These are phyloP conservation scores for Acrocalymma vagum DNA, from an alignment of 2,329 filamentous ascomycete genomes.

Conservation along the genomic window DNA sequence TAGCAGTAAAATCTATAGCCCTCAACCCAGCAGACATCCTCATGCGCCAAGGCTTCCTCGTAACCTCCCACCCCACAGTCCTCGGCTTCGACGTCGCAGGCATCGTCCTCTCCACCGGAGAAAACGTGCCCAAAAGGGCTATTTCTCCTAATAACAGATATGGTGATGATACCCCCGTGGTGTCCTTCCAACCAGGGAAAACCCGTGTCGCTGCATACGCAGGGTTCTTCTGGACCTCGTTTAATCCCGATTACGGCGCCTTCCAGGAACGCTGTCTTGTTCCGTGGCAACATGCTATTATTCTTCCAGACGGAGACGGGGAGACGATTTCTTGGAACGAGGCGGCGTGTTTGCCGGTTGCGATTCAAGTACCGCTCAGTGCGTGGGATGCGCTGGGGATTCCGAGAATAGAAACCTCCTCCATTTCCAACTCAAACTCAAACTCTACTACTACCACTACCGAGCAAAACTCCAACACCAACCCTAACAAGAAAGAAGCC, in stretches of 20 bases:
- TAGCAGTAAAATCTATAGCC: constrained; percentile 3
- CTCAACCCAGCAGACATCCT: constrained; percentile 1
- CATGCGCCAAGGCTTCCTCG: constrained; percentile 3
- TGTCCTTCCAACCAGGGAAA: constrained; percentile 1
- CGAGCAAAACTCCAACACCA: no score
- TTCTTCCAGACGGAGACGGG: no score
- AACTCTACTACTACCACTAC: no score
- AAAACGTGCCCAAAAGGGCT: no score
- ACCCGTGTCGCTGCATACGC: constrained; percentile 2
- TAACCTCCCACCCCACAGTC: not conserved
- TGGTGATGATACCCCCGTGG: constrained; percentile 1
- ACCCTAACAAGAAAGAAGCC: constrained; percentile 38
- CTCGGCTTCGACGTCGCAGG: constrained; percentile 2
- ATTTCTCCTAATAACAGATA: no score
- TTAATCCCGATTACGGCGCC: not conserved
- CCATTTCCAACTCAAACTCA: no score
- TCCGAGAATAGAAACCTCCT: not conserved
- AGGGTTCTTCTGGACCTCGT: constrained; percentile 1
- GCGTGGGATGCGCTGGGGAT: constrained; percentile 3
- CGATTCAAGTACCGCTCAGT: constrained; percentile 1
- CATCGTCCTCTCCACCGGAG: not conserved
- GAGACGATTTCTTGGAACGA: constrained; percentile 3
- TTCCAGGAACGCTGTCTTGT: constrained; percentile 5
- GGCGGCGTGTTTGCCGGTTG: constrained; percentile 2
- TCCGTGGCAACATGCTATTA: constrained; percentile 4